Conservation (phyloP, 345 rosid species). For the Populus simonii region DNA sequence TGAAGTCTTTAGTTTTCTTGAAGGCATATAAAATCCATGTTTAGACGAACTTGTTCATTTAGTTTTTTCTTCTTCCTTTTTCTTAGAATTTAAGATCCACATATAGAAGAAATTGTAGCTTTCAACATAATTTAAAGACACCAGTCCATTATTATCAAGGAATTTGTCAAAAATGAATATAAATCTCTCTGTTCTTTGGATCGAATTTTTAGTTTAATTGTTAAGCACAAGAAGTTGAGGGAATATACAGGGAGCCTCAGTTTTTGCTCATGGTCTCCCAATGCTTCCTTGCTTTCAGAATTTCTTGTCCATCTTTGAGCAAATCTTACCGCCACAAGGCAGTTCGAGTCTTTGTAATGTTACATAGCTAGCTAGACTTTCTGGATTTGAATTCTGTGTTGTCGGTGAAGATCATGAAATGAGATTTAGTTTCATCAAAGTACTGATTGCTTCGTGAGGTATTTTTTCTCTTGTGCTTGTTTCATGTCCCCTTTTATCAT, state of each 20-base stretch:
- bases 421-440: background rate
- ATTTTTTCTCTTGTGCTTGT: background rate
- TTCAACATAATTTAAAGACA: background rate
- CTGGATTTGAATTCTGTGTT: background rate
- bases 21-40: background rate
- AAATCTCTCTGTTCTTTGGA: background rate
- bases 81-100: background rate
- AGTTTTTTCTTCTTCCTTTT: no score
- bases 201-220: background rate
- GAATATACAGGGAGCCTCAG: background rate
- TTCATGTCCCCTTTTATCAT: background rate
- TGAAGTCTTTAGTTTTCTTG: conserved; percentile 2
- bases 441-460: background rate
- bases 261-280: background rate
- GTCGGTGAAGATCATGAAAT: background rate
- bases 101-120: background rate
- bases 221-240: background rate
- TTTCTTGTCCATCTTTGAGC: background rate
- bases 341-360: background rate
- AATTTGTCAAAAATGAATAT: no score
- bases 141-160: background rate
- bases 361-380: background rate
- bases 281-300: background rate
- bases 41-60: background rate
- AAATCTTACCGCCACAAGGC: background rate